These are phyloP conservation scores for Russula ochroleuca DNA, from an alignment of 768 basidiomycete species.

Conservation along the genomic window DNA sequence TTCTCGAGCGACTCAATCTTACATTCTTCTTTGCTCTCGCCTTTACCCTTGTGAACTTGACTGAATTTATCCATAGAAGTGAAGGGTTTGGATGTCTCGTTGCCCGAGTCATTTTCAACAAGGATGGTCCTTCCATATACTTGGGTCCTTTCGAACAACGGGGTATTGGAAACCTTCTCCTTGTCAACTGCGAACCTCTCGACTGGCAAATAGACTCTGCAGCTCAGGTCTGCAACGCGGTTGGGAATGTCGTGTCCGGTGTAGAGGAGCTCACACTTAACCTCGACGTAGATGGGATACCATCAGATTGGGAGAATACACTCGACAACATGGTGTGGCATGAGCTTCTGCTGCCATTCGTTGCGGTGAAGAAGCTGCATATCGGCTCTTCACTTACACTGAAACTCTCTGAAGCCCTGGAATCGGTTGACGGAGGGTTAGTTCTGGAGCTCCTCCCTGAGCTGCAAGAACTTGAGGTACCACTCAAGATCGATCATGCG, in stretches of 20 bases:
- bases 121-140: neutral
- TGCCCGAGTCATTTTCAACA: neutral
- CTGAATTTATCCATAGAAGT: neutral
- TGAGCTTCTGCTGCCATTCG: neutral
- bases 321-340: neutral
- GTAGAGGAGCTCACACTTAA: neutral
- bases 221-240: neutral
- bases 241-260: neutral
- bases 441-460: neutral
- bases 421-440: neutral
- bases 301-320: neutral
- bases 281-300: neutral
- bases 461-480: neutral
- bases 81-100: neutral
- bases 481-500: neutral
- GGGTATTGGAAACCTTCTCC: neutral
- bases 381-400: neutral
- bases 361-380: neutral
- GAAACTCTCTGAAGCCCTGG: neutral
- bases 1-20: neutral
- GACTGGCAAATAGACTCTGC: neutral
- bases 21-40: neutral
- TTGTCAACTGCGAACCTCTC: neutral
- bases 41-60: neutral
- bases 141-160: neutral